Conservation (phyloP, 2,329 filamentous ascomycete genomes). For the Achaetomium macrosporum region DNA sequence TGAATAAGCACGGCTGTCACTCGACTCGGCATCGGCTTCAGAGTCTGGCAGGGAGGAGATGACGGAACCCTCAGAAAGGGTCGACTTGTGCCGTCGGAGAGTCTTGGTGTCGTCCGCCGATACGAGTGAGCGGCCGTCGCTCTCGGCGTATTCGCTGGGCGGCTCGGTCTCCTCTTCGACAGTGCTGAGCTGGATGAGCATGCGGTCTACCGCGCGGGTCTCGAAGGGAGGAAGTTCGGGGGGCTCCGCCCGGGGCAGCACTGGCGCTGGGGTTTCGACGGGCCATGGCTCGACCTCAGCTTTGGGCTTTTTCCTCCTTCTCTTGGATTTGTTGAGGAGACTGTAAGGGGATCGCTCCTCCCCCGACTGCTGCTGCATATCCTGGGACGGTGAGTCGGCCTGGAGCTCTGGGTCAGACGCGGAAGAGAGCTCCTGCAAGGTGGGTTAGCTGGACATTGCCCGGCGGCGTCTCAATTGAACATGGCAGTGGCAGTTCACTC, state of each 20-base stretch:
- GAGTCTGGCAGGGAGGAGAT: conserved; percentile 6
- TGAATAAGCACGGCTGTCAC: conserved; percentile 6
- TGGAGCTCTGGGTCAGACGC: conserved; percentile 1
- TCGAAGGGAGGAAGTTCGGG: conserved; percentile 8
- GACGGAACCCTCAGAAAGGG: conserved; percentile 10
- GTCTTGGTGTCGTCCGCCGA: conserved; percentile 2
- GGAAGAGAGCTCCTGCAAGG: conserved; percentile 1
- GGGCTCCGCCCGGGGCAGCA: background rate
- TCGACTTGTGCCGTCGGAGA: conserved; percentile 3
- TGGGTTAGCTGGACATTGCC: background rate
- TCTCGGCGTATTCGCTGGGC: conserved; percentile 13
- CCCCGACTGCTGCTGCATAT: conserved; percentile 7
- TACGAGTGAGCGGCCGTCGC: conserved; percentile 10
- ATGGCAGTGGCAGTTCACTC: background rate
- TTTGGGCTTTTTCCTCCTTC: conserved; percentile 17
- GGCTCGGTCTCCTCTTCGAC: conserved; percentile 19
- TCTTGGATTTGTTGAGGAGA: conserved; percentile 16
- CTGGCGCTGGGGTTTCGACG: conserved; percentile 1
- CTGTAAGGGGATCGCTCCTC: conserved; percentile 16
- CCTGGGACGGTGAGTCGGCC: conserved; percentile 1
- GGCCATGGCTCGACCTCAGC: conserved; percentile 17
- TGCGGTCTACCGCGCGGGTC: conserved; percentile 9
- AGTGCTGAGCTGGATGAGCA: conserved; percentile 18
- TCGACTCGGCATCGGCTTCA: background rate
- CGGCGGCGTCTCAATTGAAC: background rate